A percentile compares a stretch with the other conserved stretches of the same genome.
phyloP scores from a whole-genome alignment of 140 eudicot species.

The Flaveria floridana region DNA sequence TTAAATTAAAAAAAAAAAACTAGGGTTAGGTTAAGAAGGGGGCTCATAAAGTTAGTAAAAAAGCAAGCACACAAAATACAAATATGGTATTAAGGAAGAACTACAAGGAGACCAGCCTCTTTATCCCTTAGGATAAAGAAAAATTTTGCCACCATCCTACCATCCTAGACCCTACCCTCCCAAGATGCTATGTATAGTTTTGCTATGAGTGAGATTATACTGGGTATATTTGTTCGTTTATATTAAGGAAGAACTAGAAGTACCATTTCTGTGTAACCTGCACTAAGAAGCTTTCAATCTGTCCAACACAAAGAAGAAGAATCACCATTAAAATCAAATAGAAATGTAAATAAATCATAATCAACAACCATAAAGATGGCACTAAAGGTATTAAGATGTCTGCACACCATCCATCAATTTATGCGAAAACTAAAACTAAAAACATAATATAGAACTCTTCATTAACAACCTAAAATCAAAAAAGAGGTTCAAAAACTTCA shows the following conservation, averaged over 20 bases:
- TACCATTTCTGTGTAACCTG: conserved; percentile 41
- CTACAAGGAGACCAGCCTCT: neutral
- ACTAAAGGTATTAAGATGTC: neutral
- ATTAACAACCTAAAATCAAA: neutral
- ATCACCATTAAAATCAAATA: neutral
- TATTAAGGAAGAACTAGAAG: neutral
- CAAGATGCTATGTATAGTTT: too few relatives aligned
- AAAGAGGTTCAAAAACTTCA: conserved; percentile 1
- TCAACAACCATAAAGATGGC: neutral
- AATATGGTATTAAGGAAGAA: conserved; percentile 6
- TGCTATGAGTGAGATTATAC: too few relatives aligned
- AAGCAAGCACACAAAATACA: conserved; percentile 6
- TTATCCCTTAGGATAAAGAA: too few relatives aligned
- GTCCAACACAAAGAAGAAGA: conserved; percentile 29
- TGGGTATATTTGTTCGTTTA: too few relatives aligned
- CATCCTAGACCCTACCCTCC: too few relatives aligned
- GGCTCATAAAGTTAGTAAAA: neutral
- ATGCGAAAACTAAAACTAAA: neutral
- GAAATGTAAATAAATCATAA: neutral
- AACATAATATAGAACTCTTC: neutral
- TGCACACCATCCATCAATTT: conserved; percentile 10
- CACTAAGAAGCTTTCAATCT: conserved; percentile 36
- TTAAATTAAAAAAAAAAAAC: neutral
- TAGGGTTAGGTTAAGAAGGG: neutral
- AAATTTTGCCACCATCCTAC: too few relatives aligned